A percentile compares a stretch with the other conserved stretches of the same genome.
phyloP scores from a whole-genome alignment of 2,329 filamentous ascomycete species.

The Trematosphaeria pertusa region DNA sequence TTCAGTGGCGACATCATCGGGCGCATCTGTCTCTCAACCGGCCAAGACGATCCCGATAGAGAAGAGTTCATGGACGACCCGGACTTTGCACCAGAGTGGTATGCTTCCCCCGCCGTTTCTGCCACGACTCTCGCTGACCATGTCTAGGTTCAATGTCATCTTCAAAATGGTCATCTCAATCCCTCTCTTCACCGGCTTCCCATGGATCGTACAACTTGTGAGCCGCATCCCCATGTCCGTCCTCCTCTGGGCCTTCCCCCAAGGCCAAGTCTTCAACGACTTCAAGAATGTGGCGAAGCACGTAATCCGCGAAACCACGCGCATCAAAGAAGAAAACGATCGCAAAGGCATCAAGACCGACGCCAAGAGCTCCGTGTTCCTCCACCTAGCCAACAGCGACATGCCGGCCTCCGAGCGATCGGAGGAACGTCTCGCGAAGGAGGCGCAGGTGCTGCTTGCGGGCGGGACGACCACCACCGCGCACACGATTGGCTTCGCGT shows the following conservation, averaged over 20 bases:
- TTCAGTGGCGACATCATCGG: conserved; percentile 37
- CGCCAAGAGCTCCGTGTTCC: conserved; percentile 31
- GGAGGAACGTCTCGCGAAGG: conserved; percentile 25
- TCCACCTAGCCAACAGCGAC: conserved; percentile 31
- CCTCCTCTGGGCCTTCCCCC: not conserved
- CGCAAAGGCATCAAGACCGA: not conserved
- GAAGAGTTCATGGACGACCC: conserved; percentile 15
- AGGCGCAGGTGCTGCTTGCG: conserved; percentile 29
- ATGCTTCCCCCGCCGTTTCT: no score
- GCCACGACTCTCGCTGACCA: no score
- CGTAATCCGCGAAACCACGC: not conserved
- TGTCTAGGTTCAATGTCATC: conserved; percentile 2
- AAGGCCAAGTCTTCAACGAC: conserved; percentile 1
- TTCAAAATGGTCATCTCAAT: conserved; percentile 13
- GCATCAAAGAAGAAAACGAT: conserved; percentile 3
- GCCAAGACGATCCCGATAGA: conserved; percentile 4
- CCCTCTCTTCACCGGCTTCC: conserved; percentile 17
- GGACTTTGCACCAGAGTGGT: conserved; percentile 19
- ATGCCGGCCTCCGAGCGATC: conserved; percentile 22
- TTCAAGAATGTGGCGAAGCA: conserved; percentile 1
- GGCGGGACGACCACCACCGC: conserved; percentile 16
- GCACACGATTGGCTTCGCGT: conserved; percentile 1
- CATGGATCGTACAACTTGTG: conserved; percentile 12
- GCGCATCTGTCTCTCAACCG: conserved; percentile 19
- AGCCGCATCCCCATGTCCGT: conserved; percentile 4